Base-by-base conservation (phyloP, 2,329 filamentous ascomycete genomes). In the Geosmithia morbida region DNA sequence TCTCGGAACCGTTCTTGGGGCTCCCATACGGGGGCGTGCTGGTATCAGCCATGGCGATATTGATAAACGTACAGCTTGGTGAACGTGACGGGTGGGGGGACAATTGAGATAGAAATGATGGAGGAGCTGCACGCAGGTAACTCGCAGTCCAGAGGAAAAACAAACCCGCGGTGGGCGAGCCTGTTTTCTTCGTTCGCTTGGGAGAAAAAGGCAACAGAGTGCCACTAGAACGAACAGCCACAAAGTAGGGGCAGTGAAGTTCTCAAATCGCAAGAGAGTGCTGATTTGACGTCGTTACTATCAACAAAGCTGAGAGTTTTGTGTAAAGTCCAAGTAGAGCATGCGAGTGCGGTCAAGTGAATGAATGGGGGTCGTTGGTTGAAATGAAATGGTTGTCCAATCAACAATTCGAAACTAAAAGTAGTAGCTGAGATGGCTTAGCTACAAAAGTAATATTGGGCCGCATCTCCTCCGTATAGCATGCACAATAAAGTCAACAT, bases 1-100 rank as follows among this genome's bases (percentile, higher is more conserved):
- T 56, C 47, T 56, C 46, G 44, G 54, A 55, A 10, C 41, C 43
- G 13, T 19, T 26, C 22, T 43, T 49, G n/a, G 48, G 48, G 20
- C 48, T 49, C 37, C 26, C 37, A 11, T n/a, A 39, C 13, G 39
- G 42, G 43, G 43, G 39, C 7, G 44, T 19, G 22, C n/a, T 33
- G 22, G 22, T 26, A 26, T 49, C 48, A 7, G 48, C 48, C 48
- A 49, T 49, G 48, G 37, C 46, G 42, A 10, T 13, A 10, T 45
- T 26, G 43, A 17, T 45, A 19, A 16, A 20, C 8, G 22, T 26
- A 8, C n/a, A 18, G 26, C 8, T 4, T 26, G 22, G 22, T 26
- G 22, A 18, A 18, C 20, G 41, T 37, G 33, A 11, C 6, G 19
- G 41, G 17, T 26, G 41, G 41, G 41, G 41, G 41, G 22, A 18